Percentiles rank a stretch among this genome's conserved stretches.
These are phyloP conservation scores for Arthroderma sp. DNA, from an alignment of 2,329 filamentous ascomycete species.

Conservation along the genomic window DNA sequence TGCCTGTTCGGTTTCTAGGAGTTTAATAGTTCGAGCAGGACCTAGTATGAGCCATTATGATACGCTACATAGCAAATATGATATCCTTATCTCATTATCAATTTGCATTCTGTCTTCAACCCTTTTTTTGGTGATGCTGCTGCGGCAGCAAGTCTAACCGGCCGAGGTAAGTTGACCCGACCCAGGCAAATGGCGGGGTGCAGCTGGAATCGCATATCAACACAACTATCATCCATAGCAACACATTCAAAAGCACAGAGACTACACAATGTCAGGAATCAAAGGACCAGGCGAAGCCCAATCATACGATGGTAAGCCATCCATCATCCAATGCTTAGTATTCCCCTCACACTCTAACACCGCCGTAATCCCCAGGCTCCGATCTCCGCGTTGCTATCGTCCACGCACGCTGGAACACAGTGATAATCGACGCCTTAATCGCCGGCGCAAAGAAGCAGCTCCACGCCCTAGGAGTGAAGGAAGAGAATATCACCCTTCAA, in stretches of 20 bases:
- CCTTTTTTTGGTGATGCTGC: background rate
- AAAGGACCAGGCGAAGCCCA: slow-evolving; percentile 52
- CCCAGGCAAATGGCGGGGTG: too few relatives aligned
- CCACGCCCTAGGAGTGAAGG: slow-evolving; percentile 62
- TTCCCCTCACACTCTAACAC: background rate
- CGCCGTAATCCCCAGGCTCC: slow-evolving; percentile 22
- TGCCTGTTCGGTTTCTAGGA: background rate
- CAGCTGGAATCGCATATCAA: background rate
- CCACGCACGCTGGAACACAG: slow-evolving; percentile 87
- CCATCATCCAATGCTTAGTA: background rate
- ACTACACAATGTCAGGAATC: slow-evolving; percentile 37
- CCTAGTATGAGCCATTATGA: too few relatives aligned
- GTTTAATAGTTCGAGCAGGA: too few relatives aligned
- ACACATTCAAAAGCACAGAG: background rate
- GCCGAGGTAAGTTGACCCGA: too few relatives aligned
- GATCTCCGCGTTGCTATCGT: slow-evolving; percentile 83
- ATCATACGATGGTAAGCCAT: slow-evolving; percentile 41
- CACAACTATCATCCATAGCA: background rate
- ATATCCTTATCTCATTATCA: background rate
- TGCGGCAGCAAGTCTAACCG: background rate
- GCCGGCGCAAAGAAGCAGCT: slow-evolving; percentile 68
- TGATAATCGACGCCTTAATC: slow-evolving; percentile 76
- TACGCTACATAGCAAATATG: too few relatives aligned
- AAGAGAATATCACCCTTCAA: slow-evolving; percentile 78
- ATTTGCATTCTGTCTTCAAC: background rate